These are phyloP conservation scores for Calonectria pteridis DNA, from an alignment of 2,329 filamentous ascomycete genomes.

Conservation along the genomic window DNA sequence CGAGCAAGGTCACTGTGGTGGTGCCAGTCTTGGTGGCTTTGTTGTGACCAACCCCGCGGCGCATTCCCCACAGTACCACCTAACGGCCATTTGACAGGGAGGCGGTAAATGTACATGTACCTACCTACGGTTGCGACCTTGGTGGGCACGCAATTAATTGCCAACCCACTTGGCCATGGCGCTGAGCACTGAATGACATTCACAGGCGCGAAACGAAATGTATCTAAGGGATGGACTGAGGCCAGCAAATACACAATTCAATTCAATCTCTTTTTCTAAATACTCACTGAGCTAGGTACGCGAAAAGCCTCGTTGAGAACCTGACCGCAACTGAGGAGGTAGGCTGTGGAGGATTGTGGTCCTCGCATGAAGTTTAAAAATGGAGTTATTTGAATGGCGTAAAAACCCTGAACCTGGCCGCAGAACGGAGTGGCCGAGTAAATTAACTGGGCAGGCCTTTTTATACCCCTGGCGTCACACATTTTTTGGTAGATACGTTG, in stretches of 20 bases:
- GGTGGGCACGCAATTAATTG: conserved; percentile 8
- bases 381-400: neutral
- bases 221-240: neutral
- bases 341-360: neutral
- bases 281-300: neutral
- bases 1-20: conserved; percentile 11
- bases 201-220: neutral
- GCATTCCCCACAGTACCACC: conserved; percentile 23
- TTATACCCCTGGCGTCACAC: neutral
- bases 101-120: conserved; percentile 8
- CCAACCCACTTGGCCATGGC: neutral
- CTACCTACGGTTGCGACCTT: conserved; percentile 1
- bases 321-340: neutral
- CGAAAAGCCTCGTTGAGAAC: no score
- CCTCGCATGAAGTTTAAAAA: conserved; percentile 9
- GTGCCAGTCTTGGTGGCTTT: conserved; percentile 11
- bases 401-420: conserved; percentile 5
- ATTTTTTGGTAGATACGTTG: neutral
- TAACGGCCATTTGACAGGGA: conserved; percentile 4
- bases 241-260: neutral
- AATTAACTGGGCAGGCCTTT: conserved; percentile 4
- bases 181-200: neutral
- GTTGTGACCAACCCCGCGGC: conserved; percentile 26
- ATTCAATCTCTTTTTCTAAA: neutral
- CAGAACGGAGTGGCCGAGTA: neutral